These are phyloP conservation scores for Suhomyces faveliae DNA, from an alignment of 805 yeast genomes.

Conservation along the genomic window DNA sequence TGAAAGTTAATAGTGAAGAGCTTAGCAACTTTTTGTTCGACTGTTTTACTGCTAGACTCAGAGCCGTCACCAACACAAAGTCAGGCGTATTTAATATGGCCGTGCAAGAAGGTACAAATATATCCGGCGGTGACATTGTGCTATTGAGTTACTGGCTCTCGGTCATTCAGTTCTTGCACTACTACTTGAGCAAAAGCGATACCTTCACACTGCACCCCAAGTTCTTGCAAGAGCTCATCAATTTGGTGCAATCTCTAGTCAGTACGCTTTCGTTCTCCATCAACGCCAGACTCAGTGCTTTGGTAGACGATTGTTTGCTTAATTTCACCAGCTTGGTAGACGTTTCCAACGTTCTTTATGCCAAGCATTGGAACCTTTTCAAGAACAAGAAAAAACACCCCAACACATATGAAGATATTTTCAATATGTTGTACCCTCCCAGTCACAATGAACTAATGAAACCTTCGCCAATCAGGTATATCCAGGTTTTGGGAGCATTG, in stretches of 20 bases:
- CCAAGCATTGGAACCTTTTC: slow-evolving; percentile 60
- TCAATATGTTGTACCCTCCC: slow-evolving; percentile 81
- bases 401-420: slow-evolving; percentile 68
- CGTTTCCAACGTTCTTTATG: slow-evolving; percentile 70
- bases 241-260: slow-evolving; percentile 56
- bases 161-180: slow-evolving; percentile 70
- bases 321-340: slow-evolving; percentile 84
- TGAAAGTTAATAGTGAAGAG: slow-evolving; percentile 51
- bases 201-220: slow-evolving; percentile 56
- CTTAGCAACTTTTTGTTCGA: slow-evolving; percentile 59
- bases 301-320: slow-evolving; percentile 66
- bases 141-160: slow-evolving; percentile 86
- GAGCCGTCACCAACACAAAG: slow-evolving; percentile 58
- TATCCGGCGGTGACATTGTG: slow-evolving; percentile 56
- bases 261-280: slow-evolving; percentile 67
- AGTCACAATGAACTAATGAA: slow-evolving; percentile 72
- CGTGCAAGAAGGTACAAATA: slow-evolving; percentile 15
- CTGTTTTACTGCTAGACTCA: slow-evolving; percentile 58
- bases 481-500: slow-evolving; percentile 86
- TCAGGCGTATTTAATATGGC: slow-evolving; percentile 56
- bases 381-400: slow-evolving; percentile 43
- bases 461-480: slow-evolving; percentile 84
- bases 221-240: slow-evolving; percentile 57
- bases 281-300: slow-evolving; percentile 53
- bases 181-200: slow-evolving; percentile 67